Evolutionary conservation across 306 rosid species (phyloP).

Genomic region (Prunus armeniaca): DNA sequence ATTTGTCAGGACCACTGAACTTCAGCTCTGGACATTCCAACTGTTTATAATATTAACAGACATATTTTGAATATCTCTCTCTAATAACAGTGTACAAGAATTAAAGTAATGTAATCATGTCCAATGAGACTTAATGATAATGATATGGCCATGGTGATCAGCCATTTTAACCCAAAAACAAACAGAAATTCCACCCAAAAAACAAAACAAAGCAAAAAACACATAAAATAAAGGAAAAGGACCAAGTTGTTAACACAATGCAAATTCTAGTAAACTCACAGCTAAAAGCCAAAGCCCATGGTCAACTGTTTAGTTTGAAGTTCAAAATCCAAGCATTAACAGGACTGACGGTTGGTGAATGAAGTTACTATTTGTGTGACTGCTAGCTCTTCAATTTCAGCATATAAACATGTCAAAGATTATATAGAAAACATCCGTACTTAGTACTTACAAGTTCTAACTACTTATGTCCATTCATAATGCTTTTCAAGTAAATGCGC

Average conservation of each 20-base stretch:
- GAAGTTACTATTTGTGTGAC: background rate
- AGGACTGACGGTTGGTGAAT: background rate
- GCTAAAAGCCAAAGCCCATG: background rate
- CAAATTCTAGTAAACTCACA: background rate
- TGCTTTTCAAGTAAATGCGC: background rate
- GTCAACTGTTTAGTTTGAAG: background rate
- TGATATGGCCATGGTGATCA: background rate
- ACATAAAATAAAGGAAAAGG: background rate
- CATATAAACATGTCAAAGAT: background rate
- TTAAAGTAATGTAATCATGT: background rate
- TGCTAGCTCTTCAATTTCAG: background rate
- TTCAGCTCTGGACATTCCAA: slow-evolving; percentile 94
- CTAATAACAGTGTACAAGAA: slow-evolving; percentile 9
- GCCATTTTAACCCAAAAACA: slow-evolving; percentile 4
- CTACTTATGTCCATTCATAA: background rate
- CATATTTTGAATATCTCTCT: slow-evolving; percentile 23
- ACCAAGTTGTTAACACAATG: background rate
- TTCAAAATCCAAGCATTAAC: background rate
- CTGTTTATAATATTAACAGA: slow-evolving; percentile 60
- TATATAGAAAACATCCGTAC: background rate
- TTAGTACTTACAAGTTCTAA: background rate
- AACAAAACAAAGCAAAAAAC: background rate
- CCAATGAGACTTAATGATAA: background rate
- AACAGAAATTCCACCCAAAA: background rate
- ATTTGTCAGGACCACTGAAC: slow-evolving; percentile 76